Evolutionary conservation across 768 basidiomycete genomes (phyloP), one percentile per base, ranked within the genome.

Genomic region (Dacryopinax primogenitus): DNA sequence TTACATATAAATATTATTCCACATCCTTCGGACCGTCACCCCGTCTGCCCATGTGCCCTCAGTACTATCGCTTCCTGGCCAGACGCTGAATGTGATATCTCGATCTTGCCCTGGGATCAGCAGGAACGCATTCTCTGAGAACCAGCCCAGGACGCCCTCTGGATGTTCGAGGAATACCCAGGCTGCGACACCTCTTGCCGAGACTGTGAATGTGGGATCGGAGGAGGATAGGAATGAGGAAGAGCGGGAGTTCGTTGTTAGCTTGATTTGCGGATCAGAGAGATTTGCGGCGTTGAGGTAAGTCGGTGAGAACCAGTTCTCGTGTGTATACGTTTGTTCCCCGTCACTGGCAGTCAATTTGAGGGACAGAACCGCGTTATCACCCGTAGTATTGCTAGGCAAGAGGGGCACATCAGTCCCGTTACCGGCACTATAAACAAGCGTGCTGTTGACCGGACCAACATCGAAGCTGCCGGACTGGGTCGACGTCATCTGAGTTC

Each of bases 81-180:
- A 39, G n/a, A 39, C 37, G 12, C 37, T 39, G n/a, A 39, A 39
- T n/a, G n/a, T n/a, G n/a, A 39, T n/a, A 11, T 39, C 12, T n/a
- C 37, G 11, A 39, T 81, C 79, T 16, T 78, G 76, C 0, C 81
- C 81, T 1, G 83, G 84, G 30, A 84, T 68, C 18, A 84, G 77
- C 71, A 79, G 82, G 71, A 82, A 84, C 6, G 66, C 63, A 23
- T 69, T 71, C 66, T 83, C 82, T 36, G 79, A 72, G 69, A 84
- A 84, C 44, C 78, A 73, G 9, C 83, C 83, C 0, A 83, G 74
- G 0, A 81, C 84, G 18, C 81, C 81, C 0, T 75, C 73, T 0
- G 83, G 83, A 71, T 84, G 83, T 64, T 84, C 83, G 1, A 85
- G 73, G 83, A 83, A 84, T 3, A 83, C 80, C 80, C 81, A 84